Evolutionary conservation across 2,329 filamentous ascomycete species (phyloP).

Genomic region (Phialemonium atrogriseum): DNA sequence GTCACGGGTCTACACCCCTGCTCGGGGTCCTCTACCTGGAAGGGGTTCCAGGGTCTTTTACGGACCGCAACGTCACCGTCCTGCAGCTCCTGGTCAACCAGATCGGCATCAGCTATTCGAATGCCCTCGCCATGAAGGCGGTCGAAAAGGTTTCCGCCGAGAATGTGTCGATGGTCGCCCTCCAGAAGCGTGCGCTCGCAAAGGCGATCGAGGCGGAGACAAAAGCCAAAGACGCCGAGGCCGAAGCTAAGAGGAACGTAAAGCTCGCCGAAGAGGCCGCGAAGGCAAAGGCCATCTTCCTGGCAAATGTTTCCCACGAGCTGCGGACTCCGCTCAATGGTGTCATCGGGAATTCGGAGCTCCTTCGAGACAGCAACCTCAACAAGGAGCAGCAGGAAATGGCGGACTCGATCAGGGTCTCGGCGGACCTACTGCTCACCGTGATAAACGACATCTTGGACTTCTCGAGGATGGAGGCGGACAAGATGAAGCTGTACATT

Average conservation of each 20-base stretch:
- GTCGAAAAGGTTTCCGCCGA: constrained; percentile 71
- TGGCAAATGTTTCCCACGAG: constrained; percentile 75
- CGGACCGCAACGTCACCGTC: constrained; percentile 61
- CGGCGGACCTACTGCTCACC: constrained; percentile 77
- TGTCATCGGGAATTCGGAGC: constrained; percentile 81
- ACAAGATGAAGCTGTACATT: constrained; percentile 74
- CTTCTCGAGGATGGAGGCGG: constrained; percentile 88
- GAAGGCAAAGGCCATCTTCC: constrained; percentile 74
- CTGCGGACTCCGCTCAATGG: constrained; percentile 77
- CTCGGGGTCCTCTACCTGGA: constrained; percentile 71
- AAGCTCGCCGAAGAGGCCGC: constrained; percentile 76
- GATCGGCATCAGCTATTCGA: constrained; percentile 64
- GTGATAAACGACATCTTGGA: constrained; percentile 96
- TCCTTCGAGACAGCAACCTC: constrained; percentile 67
- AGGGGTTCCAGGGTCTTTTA: constrained; percentile 66
- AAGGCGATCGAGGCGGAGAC: constrained; percentile 66
- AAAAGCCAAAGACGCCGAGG: constrained; percentile 69
- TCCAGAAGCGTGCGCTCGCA: constrained; percentile 65
- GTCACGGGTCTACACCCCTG: constrained; percentile 61
- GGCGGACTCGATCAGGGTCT: constrained; percentile 79
- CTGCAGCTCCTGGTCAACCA: constrained; percentile 69
- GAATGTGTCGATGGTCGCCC: constrained; percentile 68
- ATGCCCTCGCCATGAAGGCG: constrained; percentile 58
- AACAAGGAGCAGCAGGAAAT: constrained; percentile 74
- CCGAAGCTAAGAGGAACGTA: constrained; percentile 69